Conservation (phyloP, 768 basidiomycete genomes). For the Cantharellus anzutake region DNA sequence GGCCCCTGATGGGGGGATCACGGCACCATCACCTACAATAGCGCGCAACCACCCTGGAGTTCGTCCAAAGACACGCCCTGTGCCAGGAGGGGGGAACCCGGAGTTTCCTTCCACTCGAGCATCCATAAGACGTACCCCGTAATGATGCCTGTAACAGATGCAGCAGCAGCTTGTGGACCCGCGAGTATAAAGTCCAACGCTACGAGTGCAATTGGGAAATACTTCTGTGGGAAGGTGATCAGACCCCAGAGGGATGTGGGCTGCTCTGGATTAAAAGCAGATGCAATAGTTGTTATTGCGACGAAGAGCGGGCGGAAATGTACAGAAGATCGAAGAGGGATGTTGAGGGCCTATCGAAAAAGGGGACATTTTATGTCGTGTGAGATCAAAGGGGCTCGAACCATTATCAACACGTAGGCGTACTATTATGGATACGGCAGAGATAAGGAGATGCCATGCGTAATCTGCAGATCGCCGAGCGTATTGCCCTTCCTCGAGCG, state of each 20-base stretch:
- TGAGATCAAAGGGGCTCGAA: background rate
- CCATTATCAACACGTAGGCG: constrained; percentile 12
- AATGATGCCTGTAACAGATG: constrained; percentile 46
- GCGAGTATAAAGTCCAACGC: constrained; percentile 48
- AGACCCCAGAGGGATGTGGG: constrained; percentile 67
- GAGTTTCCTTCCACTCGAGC: constrained; percentile 18
- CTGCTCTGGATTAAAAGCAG: constrained; percentile 40
- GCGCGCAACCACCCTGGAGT: constrained; percentile 43
- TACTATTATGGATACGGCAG: constrained; percentile 40
- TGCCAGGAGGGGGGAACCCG: constrained; percentile 31
- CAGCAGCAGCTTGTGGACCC: constrained; percentile 29
- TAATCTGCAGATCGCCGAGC: constrained; percentile 45
- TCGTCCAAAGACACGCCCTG: constrained; percentile 26
- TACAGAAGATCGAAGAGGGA: constrained; percentile 35
- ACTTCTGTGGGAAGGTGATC: constrained; percentile 48
- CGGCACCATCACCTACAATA: constrained; percentile 25
- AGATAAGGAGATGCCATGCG: constrained; percentile 51
- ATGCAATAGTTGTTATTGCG: constrained; percentile 48
- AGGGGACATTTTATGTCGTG: background rate
- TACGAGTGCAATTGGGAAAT: constrained; percentile 58
- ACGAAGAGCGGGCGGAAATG: constrained; percentile 50
- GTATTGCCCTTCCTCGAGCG: constrained; percentile 46
- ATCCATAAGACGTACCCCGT: constrained; percentile 67
- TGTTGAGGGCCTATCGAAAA: constrained; percentile 28
- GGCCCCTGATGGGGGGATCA: constrained; percentile 11